phyloP scores from a whole-genome alignment of 352 stramenopile genomes.

The Phytophthora podocarpi region DNA sequence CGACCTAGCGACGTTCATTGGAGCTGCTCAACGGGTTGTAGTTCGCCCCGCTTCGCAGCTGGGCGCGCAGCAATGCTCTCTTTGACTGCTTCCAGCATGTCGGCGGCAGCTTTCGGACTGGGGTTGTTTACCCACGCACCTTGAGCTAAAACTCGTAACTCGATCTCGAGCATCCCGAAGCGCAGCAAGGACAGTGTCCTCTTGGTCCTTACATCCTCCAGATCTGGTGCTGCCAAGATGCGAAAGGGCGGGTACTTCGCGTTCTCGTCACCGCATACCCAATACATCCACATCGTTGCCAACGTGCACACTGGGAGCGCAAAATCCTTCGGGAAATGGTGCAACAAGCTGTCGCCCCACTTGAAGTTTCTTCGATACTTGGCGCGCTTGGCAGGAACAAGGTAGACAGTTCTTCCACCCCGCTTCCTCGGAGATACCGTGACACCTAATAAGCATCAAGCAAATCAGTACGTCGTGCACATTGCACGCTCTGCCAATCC shows the following conservation, averaged over 20 bases:
- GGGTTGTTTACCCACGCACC: slow-evolving; percentile 24
- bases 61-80: slow-evolving; percentile 19
- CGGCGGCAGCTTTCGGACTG: slow-evolving; percentile 12
- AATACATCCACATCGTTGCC: slow-evolving; percentile 20
- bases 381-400: slow-evolving; percentile 15
- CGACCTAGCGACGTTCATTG: slow-evolving; percentile 30
- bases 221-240: slow-evolving; percentile 17
- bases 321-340: slow-evolving; percentile 28
- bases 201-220: slow-evolving; percentile 12
- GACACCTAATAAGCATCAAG: too few species aligned
- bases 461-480: too few species aligned
- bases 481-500: not conserved
- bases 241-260: slow-evolving; percentile 28
- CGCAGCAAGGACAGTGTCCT: slow-evolving; percentile 17
- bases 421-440: slow-evolving; percentile 13
- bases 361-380: slow-evolving; percentile 24
- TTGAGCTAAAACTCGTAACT: slow-evolving; percentile 24
- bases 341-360: slow-evolving; percentile 27
- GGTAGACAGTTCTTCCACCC: not conserved
- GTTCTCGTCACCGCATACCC: slow-evolving; percentile 16
- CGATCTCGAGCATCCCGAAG: slow-evolving; percentile 35
- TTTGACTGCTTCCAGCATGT: slow-evolving; percentile 29
- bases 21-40: slow-evolving; percentile 16
- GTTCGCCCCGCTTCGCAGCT: slow-evolving; percentile 1
- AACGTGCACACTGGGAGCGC: slow-evolving; percentile 13